Percentiles rank a stretch among this genome's conserved stretches.
Evolutionary conservation across 176 grass and related monocot species (phyloP).

Genomic region (Triticum timopheevii): DNA sequence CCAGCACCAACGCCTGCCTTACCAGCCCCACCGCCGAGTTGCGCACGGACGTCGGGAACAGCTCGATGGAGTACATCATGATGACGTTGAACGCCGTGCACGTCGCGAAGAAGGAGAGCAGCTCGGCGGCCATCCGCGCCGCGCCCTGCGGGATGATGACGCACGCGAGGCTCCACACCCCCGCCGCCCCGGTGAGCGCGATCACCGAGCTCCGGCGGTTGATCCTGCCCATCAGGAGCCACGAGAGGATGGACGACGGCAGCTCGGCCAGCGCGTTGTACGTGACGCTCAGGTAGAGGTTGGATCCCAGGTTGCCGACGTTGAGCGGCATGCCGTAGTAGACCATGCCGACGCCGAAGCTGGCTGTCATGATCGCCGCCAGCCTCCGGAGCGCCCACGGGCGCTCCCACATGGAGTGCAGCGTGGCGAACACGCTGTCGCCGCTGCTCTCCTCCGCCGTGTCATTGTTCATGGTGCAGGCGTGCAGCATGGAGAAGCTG

Average conservation of each 20-base stretch:
- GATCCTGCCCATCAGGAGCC: constrained; percentile 50
- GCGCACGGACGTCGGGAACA: constrained; percentile 88
- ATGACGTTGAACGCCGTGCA: constrained; percentile 72
- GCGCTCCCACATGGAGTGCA: constrained; percentile 49
- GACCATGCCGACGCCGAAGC: constrained; percentile 75
- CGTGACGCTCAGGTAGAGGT: constrained; percentile 79
- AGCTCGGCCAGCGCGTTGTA: constrained; percentile 85
- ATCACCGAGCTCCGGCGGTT: constrained; percentile 62
- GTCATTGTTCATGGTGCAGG: constrained; percentile 28
- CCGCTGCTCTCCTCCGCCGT: neutral
- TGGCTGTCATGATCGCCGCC: constrained; percentile 50
- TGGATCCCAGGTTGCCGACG: constrained; percentile 76
- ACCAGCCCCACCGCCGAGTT: constrained; percentile 76
- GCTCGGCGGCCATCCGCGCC: constrained; percentile 58
- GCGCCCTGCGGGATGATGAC: constrained; percentile 32
- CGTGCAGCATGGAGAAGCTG: constrained; percentile 78
- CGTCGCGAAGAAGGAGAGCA: constrained; percentile 70
- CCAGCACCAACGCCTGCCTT: constrained; percentile 67
- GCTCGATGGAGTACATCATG: constrained; percentile 76
- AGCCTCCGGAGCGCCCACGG: constrained; percentile 73
- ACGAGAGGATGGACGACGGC: constrained; percentile 47
- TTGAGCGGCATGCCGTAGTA: constrained; percentile 97
- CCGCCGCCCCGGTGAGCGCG: constrained; percentile 40
- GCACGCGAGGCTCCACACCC: constrained; percentile 57
- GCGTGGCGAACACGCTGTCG: constrained; percentile 41